Evolutionary conservation across 495 filamentous ascomycete species (phyloP).

Genomic region (Cryomyces minteri): DNA sequence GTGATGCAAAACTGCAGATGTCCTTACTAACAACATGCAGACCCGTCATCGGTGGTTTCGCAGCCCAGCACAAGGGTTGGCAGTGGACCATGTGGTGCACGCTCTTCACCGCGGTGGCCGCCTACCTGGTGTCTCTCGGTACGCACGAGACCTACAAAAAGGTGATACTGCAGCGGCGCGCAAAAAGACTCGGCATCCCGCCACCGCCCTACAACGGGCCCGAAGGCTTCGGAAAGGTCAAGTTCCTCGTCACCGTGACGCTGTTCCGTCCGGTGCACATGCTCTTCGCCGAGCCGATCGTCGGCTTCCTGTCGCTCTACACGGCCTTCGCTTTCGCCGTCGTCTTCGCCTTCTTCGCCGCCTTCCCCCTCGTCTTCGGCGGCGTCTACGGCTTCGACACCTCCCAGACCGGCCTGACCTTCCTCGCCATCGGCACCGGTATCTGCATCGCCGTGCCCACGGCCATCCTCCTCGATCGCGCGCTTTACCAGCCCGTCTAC

Average conservation of each 20-base stretch:
- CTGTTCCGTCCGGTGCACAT: slow-evolving; percentile 20
- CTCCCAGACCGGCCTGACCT: slow-evolving; percentile 20
- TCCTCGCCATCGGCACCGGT: slow-evolving; percentile 12
- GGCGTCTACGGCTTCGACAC: slow-evolving; percentile 19
- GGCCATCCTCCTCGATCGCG: slow-evolving; percentile 11
- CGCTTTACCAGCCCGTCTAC: slow-evolving; percentile 1
- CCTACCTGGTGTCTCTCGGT: slow-evolving; percentile 19
- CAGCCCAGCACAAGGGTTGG: slow-evolving; percentile 17
- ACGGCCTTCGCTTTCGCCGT: slow-evolving; percentile 21
- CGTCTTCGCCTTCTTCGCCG: slow-evolving; percentile 24
- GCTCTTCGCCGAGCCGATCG: slow-evolving; percentile 23
- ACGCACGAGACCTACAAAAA: slow-evolving; percentile 25
- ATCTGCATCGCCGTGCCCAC: slow-evolving; percentile 5
- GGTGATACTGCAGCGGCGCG: slow-evolving; percentile 20
- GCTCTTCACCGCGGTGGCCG: slow-evolving; percentile 16
- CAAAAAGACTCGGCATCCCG: slow-evolving; percentile 9
- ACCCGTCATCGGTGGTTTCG: slow-evolving; percentile 20
- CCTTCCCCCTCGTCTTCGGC: slow-evolving; percentile 20
- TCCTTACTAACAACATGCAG: not conserved
- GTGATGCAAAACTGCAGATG: not conserved
- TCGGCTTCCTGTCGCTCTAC: slow-evolving; percentile 14
- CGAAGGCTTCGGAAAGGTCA: slow-evolving; percentile 10
- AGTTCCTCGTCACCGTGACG: slow-evolving; percentile 19
- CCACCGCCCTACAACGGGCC: slow-evolving; percentile 4
- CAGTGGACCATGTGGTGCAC: slow-evolving; percentile 23